A percentile compares a stretch with the other conserved stretches of the same genome.
These are phyloP conservation scores for Domatiomyces globalis DNA, from an alignment of 2,329 filamentous ascomycete species.

Conservation along the genomic window DNA sequence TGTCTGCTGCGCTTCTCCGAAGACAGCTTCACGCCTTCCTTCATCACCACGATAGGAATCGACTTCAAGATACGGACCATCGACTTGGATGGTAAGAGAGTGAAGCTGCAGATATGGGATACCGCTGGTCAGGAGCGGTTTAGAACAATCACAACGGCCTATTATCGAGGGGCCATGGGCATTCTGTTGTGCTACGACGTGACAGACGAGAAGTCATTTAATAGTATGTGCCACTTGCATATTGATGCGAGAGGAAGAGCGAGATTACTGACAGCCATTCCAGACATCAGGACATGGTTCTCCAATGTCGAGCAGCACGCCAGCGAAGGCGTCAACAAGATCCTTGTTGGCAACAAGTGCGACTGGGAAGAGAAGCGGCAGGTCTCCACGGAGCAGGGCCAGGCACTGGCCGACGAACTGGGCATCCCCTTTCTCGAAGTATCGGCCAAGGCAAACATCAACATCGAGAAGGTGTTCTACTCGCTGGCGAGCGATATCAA, in stretches of 20 bases:
- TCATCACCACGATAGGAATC: slow-evolving; percentile 98
- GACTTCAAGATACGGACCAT: slow-evolving; percentile 99
- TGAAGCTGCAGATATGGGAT: slow-evolving; percentile 99
- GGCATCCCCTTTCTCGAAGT: slow-evolving; percentile 98
- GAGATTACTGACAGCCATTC: slow-evolving; percentile 6
- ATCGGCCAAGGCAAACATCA: slow-evolving; percentile 97
- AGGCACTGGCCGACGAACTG: slow-evolving; percentile 85
- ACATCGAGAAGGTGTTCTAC: slow-evolving; percentile 98
- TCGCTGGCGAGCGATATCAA: slow-evolving; percentile 92
- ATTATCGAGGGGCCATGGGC: slow-evolving; percentile 97
- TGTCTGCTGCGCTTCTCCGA: slow-evolving; percentile 93
- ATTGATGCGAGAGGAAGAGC: not conserved
- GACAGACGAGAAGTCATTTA: slow-evolving; percentile 88
- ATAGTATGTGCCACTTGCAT: slow-evolving; percentile 49
- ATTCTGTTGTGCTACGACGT: slow-evolving; percentile 97
- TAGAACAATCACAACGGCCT: slow-evolving; percentile 95
- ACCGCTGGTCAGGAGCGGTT: slow-evolving; percentile 97
- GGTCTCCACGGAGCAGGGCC: slow-evolving; percentile 82
- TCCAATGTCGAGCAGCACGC: slow-evolving; percentile 97
- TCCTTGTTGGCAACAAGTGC: slow-evolving; percentile 98
- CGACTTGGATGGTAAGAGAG: slow-evolving; percentile 94
- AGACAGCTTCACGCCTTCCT: slow-evolving; percentile 92
- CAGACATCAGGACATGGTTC: slow-evolving; percentile 99
- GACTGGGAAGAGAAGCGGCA: slow-evolving; percentile 99
- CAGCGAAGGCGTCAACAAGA: slow-evolving; percentile 98